Evolutionary conservation across 2,329 filamentous ascomycete species (phyloP).

Genomic region (Nigrospora osmanthi): DNA sequence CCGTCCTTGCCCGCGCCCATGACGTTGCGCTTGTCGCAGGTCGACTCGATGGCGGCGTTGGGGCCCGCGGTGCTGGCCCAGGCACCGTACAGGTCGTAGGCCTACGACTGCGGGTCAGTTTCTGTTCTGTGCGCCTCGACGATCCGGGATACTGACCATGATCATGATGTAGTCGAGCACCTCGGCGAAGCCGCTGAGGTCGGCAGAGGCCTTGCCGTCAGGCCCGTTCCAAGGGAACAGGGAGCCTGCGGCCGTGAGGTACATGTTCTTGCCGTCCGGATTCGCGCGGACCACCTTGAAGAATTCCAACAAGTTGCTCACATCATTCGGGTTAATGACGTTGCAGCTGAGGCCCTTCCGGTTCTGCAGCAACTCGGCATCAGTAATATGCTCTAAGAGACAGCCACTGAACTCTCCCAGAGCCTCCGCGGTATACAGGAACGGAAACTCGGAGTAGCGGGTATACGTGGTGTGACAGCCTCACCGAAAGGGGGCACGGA

Average conservation of each 20-base stretch:
- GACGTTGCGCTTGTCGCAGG: conserved; percentile 10
- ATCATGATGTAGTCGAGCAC: conserved; percentile 11
- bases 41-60: conserved; percentile 5
- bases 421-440: too few species aligned
- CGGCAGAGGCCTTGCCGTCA: conserved; percentile 1
- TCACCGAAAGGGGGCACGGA: not conserved
- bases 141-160: conserved; percentile 3
- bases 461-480: too few species aligned
- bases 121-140: too few species aligned
- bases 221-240: conserved; percentile 10
- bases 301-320: conserved; percentile 8
- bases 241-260: conserved; percentile 8
- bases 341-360: conserved; percentile 33
- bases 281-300: conserved; percentile 7
- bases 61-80: conserved; percentile 9
- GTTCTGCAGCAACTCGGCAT: conserved; percentile 17
- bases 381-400: too few species aligned
- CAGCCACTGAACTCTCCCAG: too few species aligned
- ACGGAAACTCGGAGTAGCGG: too few species aligned
- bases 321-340: conserved; percentile 7
- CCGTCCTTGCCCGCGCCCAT: conserved; percentile 6
- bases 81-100: conserved; percentile 11
- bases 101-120: not conserved
- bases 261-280: conserved; percentile 1
- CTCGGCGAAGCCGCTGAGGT: conserved; percentile 6